Evolutionary conservation across 176 grass and related monocot genomes (phyloP).

Genomic region (Hordeum marinum): DNA sequence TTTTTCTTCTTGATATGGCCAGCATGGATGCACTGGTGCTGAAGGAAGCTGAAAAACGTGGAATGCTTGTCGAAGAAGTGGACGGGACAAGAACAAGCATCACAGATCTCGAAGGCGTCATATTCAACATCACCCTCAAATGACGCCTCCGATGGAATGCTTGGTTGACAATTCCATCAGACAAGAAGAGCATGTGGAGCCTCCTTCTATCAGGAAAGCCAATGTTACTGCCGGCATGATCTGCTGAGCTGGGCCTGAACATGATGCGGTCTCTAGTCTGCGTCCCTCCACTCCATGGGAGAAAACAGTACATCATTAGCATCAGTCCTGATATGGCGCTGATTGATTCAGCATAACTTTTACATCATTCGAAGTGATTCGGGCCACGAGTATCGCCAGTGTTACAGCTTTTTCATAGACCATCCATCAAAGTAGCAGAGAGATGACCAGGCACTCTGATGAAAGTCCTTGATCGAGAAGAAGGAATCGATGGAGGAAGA

Average conservation of each 20-base stretch:
- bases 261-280: neutral
- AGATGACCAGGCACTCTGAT: slow-evolving; percentile 35
- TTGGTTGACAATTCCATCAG: slow-evolving; percentile 6
- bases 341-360: neutral
- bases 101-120: slow-evolving; percentile 76
- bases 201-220: slow-evolving; percentile 12
- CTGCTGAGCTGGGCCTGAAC: neutral
- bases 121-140: slow-evolving; percentile 68
- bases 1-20: slow-evolving; percentile 21
- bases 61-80: slow-evolving; percentile 68
- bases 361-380: neutral
- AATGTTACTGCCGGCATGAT: neutral
- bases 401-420: slow-evolving; percentile 19
- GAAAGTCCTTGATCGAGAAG: slow-evolving; percentile 11
- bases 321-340: slow-evolving; percentile 2
- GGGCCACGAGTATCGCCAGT: neutral
- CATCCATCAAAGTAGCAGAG: neutral
- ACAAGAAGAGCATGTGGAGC: neutral
- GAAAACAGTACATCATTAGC: neutral
- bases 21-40: slow-evolving; percentile 76
- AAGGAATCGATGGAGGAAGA: neutral
- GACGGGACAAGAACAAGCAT: slow-evolving; percentile 60
- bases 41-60: slow-evolving; percentile 56
- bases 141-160: slow-evolving; percentile 1
- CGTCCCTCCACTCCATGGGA: neutral